These are phyloP conservation scores for Sphaerostilbella broomeana DNA, from an alignment of 2,329 filamentous ascomycete species.

Conservation along the genomic window DNA sequence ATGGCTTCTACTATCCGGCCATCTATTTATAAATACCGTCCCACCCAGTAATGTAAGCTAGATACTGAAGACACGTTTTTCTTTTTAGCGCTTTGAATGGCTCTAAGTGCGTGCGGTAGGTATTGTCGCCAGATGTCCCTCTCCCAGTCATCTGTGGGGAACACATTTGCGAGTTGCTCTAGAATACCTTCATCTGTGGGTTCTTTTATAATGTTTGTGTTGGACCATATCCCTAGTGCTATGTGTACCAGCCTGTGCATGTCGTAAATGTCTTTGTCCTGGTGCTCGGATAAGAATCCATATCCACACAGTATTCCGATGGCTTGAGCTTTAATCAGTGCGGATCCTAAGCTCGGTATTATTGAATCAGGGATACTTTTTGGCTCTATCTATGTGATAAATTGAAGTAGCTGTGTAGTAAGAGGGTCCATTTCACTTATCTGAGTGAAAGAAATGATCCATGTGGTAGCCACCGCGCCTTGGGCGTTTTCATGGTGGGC, in stretches of 20 bases:
- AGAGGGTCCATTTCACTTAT: constrained; percentile 22
- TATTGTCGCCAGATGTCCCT: constrained; percentile 3
- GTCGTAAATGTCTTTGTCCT: constrained; percentile 18
- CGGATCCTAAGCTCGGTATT: constrained; percentile 17
- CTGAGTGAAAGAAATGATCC: constrained; percentile 34
- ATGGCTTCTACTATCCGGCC: constrained; percentile 19
- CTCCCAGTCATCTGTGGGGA: neutral
- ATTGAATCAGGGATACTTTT: constrained; percentile 30
- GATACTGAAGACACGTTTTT: too few species aligned
- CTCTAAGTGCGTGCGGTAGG: constrained; percentile 3
- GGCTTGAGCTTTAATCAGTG: constrained; percentile 12
- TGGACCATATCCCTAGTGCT: constrained; percentile 19
- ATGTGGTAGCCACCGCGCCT: constrained; percentile 29
- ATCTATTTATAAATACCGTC: constrained; percentile 13
- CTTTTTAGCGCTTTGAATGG: neutral
- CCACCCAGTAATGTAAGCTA: neutral
- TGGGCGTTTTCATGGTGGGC: constrained; percentile 23
- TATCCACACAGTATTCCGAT: constrained; percentile 24
- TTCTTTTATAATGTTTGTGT: constrained; percentile 3
- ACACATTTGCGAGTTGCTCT: constrained; percentile 3
- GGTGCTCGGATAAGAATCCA: constrained; percentile 19
- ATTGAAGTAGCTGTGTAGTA: constrained; percentile 29
- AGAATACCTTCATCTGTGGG: constrained; percentile 1
- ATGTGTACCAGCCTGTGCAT: constrained; percentile 26
- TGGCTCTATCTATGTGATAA: constrained; percentile 31